Percentiles rank a stretch among this genome's conserved stretches.
Evolutionary conservation across 306 rosid species (phyloP).

Genomic region (Inga oerstediana): DNA sequence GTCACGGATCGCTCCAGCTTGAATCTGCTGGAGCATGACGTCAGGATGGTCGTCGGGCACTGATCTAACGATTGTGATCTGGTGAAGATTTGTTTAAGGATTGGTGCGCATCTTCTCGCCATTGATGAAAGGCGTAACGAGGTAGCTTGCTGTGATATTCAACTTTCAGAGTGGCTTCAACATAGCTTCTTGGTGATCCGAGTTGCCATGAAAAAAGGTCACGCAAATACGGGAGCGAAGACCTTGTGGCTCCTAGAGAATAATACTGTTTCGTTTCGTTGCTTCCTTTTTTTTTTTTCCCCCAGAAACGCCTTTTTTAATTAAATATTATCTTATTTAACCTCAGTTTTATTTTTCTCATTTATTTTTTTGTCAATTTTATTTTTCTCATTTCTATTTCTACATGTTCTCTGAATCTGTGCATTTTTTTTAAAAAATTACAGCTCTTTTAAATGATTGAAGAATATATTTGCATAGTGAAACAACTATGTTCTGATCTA

Average conservation of each 20-base stretch:
- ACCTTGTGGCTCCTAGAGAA: not conserved
- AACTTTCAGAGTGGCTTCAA: constrained; percentile 7
- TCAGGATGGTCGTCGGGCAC: not conserved
- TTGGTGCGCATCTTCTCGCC: constrained; percentile 53
- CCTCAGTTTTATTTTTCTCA: no score
- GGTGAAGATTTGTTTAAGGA: constrained; percentile 41
- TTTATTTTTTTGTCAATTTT: no score
- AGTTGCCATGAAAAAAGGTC: constrained; percentile 33
- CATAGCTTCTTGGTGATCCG: constrained; percentile 17
- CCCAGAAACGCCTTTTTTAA: no score
- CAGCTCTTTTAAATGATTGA: no score
- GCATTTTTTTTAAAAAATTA: no score
- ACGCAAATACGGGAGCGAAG: not conserved
- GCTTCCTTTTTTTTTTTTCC: not conserved
- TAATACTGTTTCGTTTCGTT: not conserved
- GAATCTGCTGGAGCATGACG: constrained; percentile 16
- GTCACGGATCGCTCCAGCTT: constrained; percentile 62
- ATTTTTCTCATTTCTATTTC: no score
- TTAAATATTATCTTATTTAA: no score
- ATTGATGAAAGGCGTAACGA: constrained; percentile 30
- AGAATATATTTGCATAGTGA: no score
- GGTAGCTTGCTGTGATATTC: constrained; percentile 31
- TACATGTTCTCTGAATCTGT: no score
- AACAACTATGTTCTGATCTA: no score
- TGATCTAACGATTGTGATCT: not conserved